Evolutionary conservation across 139 green algal genomes (phyloP).

Genomic region (Micractinium conductrix): DNA sequence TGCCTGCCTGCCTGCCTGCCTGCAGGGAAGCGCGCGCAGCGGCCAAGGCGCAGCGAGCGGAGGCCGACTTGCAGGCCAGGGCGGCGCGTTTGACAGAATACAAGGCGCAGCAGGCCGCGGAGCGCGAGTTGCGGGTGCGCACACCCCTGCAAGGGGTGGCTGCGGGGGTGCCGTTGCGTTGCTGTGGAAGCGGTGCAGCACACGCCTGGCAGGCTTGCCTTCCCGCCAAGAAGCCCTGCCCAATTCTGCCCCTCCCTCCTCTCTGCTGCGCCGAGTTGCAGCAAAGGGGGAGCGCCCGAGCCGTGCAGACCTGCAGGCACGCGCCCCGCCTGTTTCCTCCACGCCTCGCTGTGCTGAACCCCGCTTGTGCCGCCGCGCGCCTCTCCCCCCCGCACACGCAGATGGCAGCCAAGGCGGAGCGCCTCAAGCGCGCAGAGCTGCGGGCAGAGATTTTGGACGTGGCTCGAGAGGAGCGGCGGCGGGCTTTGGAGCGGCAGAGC

Average conservation of each 20-base stretch:
- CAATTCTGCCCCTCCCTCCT: no score
- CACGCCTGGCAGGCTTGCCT: not conserved
- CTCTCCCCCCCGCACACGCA: not conserved
- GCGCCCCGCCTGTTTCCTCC: no score
- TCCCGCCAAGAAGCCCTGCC: not conserved
- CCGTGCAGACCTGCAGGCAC: no score
- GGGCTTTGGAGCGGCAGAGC: not conserved
- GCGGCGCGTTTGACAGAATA: not conserved
- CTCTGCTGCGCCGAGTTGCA: not conserved
- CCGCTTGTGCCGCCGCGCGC: no score
- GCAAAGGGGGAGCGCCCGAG: no score
- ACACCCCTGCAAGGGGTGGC: no score
- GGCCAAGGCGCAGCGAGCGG: not conserved
- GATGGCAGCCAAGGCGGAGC: constrained; percentile 12
- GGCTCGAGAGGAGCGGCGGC: constrained; percentile 10
- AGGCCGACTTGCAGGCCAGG: constrained; percentile 4
- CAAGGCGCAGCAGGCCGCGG: not conserved
- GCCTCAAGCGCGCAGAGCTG: constrained; percentile 17
- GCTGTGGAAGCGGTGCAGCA: not conserved
- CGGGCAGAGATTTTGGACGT: constrained; percentile 14
- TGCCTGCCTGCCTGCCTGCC: not conserved
- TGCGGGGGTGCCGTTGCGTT: no score
- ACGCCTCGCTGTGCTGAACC: no score
- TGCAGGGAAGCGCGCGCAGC: constrained; percentile 11
- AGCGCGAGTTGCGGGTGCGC: constrained; percentile 2